Base-by-base conservation (phyloP, 2,329 filamentous ascomycete species). In the Penicillium aurantiogriseum region DNA sequence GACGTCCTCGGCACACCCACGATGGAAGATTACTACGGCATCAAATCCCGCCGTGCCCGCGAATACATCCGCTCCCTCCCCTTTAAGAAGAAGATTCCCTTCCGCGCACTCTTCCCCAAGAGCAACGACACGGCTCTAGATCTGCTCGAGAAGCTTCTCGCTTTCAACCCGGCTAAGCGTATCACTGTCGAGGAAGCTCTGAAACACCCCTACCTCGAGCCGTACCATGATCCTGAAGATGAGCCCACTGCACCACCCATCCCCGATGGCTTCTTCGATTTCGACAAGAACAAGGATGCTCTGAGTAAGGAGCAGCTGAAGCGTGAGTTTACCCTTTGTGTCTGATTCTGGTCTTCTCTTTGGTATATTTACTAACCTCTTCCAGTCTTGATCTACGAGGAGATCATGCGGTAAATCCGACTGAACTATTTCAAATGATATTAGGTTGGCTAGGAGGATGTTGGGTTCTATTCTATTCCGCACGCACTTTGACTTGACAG, bases 1-100 rank as follows among this genome's bases (percentile, higher is more conserved):
- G 94, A 99, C 69, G 93, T 99, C 51, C 88, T 99, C 58, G 94
- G 94, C 63, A 99, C 94, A 3, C 94, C 94, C 3, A 99, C 94
- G 13, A 99, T 99, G 94, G 94, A 99, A 76, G 94, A 99, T 75
- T 99, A 99, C 84, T 99, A 99, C 70, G 94, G 94, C 64, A 99
- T 99, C 85, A 99, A 99, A 81, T 97, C 94, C 53, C 90, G 94
- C 65, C 91, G 94, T 71, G 94, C 94, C 50, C 87, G 94, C 64
- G 94, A 99, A 79, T 99, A 99, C 80, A 99, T 99, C 73, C 91
- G 94, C 61, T 97, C 92, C 53, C 85, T 97, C 46, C 93, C 94
- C 19, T 97, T 97, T 83, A 97, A 97, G 86, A 97, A 97, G 88
- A 97, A 97, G 87, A 95, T 97, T 47, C 92, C 94, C 0, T 94